Evolutionary conservation across 352 stramenopile genomes (phyloP).

Genomic region (Pythium coloratum): DNA sequence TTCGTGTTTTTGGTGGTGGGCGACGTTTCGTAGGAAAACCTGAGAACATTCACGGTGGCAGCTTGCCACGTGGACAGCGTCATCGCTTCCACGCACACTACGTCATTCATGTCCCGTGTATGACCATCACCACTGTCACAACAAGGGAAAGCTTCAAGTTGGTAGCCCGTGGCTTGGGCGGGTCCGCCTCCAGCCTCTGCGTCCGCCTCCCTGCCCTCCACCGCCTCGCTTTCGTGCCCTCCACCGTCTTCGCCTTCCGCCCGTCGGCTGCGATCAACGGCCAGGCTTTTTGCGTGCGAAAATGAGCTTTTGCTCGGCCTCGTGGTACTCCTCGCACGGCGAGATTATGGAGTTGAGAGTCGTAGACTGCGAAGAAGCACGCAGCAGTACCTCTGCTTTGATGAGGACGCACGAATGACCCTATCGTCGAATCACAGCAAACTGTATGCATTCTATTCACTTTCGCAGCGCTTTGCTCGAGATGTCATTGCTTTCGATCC

Average conservation of each 20-base stretch:
- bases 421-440: neutral
- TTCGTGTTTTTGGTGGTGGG: slow-evolving; percentile 13
- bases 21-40: slow-evolving; percentile 10
- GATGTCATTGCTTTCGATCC: slow-evolving; percentile 74
- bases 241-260: neutral
- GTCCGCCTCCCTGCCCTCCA: too few species aligned
- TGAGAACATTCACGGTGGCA: slow-evolving; percentile 11
- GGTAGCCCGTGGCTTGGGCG: neutral
- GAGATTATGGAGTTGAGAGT: neutral
- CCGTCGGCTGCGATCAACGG: neutral
- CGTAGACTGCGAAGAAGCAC: too few species aligned
- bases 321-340: neutral
- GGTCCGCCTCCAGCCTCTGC: neutral
- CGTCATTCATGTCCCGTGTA: slow-evolving; percentile 25
- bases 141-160: slow-evolving; percentile 8
- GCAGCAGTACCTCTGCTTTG: too few species aligned
- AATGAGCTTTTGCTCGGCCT: neutral
- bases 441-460: slow-evolving; percentile 4
- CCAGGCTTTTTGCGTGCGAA: neutral
- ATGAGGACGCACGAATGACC: too few species aligned
- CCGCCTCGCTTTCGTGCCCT: neutral
- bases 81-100: slow-evolving; percentile 19
- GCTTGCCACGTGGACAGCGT: slow-evolving; percentile 23
- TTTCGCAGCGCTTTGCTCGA: slow-evolving; percentile 71
- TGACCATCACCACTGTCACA: neutral